Base-by-base conservation (phyloP, 2,329 filamentous ascomycete species). In the Dothiorella sarmentorum region DNA sequence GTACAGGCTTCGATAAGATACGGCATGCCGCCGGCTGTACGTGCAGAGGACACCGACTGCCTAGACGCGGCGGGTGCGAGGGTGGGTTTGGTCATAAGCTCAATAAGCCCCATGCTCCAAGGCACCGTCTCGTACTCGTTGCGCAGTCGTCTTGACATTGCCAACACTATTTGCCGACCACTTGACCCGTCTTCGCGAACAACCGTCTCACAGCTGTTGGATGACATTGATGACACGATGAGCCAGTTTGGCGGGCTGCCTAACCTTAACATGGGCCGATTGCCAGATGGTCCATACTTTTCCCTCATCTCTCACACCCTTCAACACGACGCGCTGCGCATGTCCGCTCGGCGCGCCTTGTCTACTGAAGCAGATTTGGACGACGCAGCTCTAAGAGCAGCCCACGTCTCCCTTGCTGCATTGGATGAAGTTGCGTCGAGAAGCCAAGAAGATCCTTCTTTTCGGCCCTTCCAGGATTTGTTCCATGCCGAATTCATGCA, bases 11-110 rank as follows among this genome's bases (percentile, higher is more conserved):
- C 65, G 0, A 60, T 66, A 58, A 52, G 51, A 22, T 62, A 60
- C 9, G 63, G 63, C 1, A 65, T 66, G 62, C 51, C 51, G 1
- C 68, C 71, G 1, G 63, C 65, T 22, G 64, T 73, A 15, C 64
- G 66, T 6, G 27, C 58, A 5, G 62, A 62, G 1, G 71, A 74
- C 11, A 75, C 67, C 53, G 71, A 70, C 51, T 72, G 68, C 3
- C 15, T 42, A 2, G 20, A 6, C 15, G 5, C 22, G 20, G 6
- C 33, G 15, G 15, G 17, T 3, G 17, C 20, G 1, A 17, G n/a
- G 5, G 49, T 7, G 22, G 17, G 7, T 4, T n/a, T n/a, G n/a
- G n/a, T n/a, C n/a, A n/a, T n/a, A n/a, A n/a, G n/a, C n/a, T n/a
- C n/a, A n/a, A n/a, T n/a, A n/a, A 15, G 2, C 3, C n/a, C 22